A percentile compares a stretch with the other conserved stretches of the same genome.
Conservation (phyloP, 2,329 filamentous ascomycete species). For the Canariomyces notabilis region DNA sequence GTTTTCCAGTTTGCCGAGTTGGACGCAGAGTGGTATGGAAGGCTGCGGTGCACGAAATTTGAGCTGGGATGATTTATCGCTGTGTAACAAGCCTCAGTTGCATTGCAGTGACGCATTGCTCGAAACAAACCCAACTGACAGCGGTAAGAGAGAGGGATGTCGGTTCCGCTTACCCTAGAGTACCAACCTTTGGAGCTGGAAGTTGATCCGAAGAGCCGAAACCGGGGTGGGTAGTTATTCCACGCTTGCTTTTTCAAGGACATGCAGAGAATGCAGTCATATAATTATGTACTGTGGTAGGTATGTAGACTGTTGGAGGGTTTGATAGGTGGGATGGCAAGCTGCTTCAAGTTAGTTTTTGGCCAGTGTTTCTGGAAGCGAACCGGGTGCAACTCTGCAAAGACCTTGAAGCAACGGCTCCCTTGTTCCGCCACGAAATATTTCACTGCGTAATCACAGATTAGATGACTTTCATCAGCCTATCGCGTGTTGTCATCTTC, state of each 20-base stretch:
- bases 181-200: too few species aligned
- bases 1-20: too few species aligned
- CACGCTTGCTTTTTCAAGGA: constrained; percentile 4
- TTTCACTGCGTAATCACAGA: too few species aligned
- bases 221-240: too few species aligned
- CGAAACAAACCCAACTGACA: not conserved
- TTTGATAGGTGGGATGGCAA: constrained; percentile 3
- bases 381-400: constrained; percentile 16
- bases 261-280: constrained; percentile 15
- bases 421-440: constrained; percentile 7
- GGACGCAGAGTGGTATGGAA: too few species aligned
- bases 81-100: not conserved
- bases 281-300: too few species aligned
- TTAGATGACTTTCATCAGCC: too few species aligned
- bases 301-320: not conserved
- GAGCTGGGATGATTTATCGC: too few species aligned
- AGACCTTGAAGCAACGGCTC: constrained; percentile 10
- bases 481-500: too few species aligned
- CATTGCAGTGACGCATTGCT: not conserved
- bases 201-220: constrained; percentile 22
- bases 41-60: too few species aligned
- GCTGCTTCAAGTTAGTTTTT: not conserved
- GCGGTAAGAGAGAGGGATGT: not conserved
- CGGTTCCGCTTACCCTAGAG: not conserved
- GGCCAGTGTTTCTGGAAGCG: constrained; percentile 14